phyloP scores from a whole-genome alignment of 805 yeast genomes.

The Hanseniaspora opuntiae region DNA sequence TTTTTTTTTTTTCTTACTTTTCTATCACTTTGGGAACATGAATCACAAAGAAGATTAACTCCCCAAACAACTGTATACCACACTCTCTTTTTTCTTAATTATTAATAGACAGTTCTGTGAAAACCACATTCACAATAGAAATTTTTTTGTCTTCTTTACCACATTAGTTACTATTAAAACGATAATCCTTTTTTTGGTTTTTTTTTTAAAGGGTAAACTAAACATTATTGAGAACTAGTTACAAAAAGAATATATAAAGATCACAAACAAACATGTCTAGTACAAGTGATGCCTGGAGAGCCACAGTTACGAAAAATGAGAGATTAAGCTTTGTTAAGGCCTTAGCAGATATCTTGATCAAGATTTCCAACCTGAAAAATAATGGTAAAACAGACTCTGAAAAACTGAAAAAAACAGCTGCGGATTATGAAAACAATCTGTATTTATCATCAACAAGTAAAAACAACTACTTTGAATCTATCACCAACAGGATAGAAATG shows the following conservation, averaged over 20 bases:
- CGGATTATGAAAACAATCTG: slow-evolving; percentile 57
- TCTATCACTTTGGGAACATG: too few species aligned
- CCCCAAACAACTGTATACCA: too few species aligned
- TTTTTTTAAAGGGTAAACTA: not conserved
- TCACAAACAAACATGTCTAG: not conserved
- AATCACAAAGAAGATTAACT: too few species aligned
- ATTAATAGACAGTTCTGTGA: too few species aligned
- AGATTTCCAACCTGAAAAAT: slow-evolving; percentile 26
- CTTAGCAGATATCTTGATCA: slow-evolving; percentile 24
- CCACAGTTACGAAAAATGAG: slow-evolving; percentile 15
- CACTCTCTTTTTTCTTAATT: too few species aligned
- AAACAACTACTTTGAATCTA: slow-evolving; percentile 42
- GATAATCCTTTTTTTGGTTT: not conserved
- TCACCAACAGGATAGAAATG: slow-evolving; percentile 33
- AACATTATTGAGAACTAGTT: not conserved
- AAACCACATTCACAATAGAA: too few species aligned
- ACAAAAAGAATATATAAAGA: too few species aligned
- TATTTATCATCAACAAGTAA: slow-evolving; percentile 44
- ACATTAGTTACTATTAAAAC: not conserved
- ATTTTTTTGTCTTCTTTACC: slow-evolving; percentile 17
- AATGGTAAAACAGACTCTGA: slow-evolving; percentile 26
- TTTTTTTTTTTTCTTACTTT: too few species aligned
- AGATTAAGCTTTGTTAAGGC: slow-evolving; percentile 25
- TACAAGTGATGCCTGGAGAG: slow-evolving; percentile 12
- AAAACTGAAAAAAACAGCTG: slow-evolving; percentile 43